Evolutionary conservation across 73 alveolate species (phyloP).

Genomic region (Paramecium pentaurelia): DNA sequence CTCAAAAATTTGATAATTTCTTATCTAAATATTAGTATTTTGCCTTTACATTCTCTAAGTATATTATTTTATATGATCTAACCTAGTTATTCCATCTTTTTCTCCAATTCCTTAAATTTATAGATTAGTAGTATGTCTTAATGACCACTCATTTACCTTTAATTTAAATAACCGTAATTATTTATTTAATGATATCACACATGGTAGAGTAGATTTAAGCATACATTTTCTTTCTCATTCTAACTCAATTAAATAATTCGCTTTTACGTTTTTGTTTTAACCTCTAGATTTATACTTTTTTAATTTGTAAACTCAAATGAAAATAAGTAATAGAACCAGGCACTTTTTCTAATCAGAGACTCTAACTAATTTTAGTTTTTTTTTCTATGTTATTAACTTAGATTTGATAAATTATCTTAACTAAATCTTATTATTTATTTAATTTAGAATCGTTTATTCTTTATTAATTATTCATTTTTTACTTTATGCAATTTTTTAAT

Average conservation of each 20-base stretch:
- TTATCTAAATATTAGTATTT: background rate
- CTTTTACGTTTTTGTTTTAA: background rate
- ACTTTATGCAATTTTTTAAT: too few relatives aligned
- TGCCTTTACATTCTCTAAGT: background rate
- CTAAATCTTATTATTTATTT: too few relatives aligned
- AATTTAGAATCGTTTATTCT: too few relatives aligned
- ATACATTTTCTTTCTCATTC: background rate
- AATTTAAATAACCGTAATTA: background rate
- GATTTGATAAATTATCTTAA: too few relatives aligned
- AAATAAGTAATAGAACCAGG: background rate
- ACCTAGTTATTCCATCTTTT: background rate
- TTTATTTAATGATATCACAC: background rate
- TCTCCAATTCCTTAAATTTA: background rate
- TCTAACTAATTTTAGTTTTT: too few relatives aligned
- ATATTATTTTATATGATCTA: background rate
- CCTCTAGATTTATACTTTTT: background rate
- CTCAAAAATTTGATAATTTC: constrained; percentile 1
- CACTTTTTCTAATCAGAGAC: background rate
- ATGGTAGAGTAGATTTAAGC: background rate
- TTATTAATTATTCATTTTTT: too few relatives aligned
- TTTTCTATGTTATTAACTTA: too few relatives aligned
- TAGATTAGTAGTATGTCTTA: background rate
- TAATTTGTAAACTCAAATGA: background rate
- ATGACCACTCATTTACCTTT: background rate
- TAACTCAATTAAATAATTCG: background rate